Base-by-base conservation (phyloP, 2,329 filamentous ascomycete species). In the Fusarium nisikadoi region DNA sequence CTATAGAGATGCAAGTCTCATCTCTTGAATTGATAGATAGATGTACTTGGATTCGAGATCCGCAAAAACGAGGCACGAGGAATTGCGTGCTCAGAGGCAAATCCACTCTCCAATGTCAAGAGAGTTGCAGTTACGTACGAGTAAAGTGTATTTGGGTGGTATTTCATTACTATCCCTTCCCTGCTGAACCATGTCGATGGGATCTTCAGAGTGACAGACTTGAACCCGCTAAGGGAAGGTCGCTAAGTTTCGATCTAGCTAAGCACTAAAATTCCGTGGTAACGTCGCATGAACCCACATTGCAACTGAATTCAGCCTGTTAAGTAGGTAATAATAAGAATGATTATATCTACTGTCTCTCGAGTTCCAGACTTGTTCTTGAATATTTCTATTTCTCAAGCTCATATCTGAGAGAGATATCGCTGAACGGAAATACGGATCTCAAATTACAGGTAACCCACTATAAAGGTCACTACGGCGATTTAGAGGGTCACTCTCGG, bases 11-110 rank as follows among this genome's bases (percentile, higher is more conserved):
- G 23, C 14, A 23, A 41, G 33, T 17, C n/a, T 43, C 16, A 20
- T 13, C 41, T 39, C 45, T 17, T 36, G 41, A 38, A 20, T 33
- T 45, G 27, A 29, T 29, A 29, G 27, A 29, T 29, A 29, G 42
- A 43, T 64, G 38, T 42, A 58, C 31, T 50, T 20, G 29, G 23
- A 16, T 29, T 57, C 41, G 8, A 63, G 54, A 52, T 27, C 49
- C 62, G 64, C 62, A 46, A 49, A 56, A 54, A 42, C 42, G 49
- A 65, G 38, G 71, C 75, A 75, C 74, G 68, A 71, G 75, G 63
- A 63, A 76, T 76, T 76, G 75, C 75, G 75, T 76, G 75, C 75
- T 76, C 75, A 72, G 58, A 67, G 65, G 68, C 70, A 62, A 69
- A 73, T 55, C 62, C 71, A 76, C 75, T 60, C 36, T 9, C n/a